Evolutionary conservation across 1,284 basidiomycete genomes (phyloP).

Genomic region (Boletus holoroseus): DNA sequence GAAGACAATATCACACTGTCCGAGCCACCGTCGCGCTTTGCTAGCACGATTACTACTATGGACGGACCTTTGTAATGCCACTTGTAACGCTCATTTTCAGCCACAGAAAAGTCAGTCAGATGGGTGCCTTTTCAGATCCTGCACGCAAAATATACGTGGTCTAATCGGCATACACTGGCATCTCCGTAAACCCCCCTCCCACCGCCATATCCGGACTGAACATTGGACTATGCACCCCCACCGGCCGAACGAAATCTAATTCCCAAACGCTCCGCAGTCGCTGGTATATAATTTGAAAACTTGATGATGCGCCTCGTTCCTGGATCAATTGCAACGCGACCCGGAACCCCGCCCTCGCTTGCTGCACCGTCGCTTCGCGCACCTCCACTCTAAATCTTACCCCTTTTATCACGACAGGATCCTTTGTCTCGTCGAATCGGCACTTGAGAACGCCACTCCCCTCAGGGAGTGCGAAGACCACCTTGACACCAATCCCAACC

Average conservation of each 20-base stretch:
- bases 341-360: slow-evolving; percentile 44
- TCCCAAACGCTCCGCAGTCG: slow-evolving; percentile 70
- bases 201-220: slow-evolving; percentile 21
- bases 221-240: slow-evolving; percentile 19
- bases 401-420: slow-evolving; percentile 53
- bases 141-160: slow-evolving; percentile 2
- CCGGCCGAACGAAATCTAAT: slow-evolving; percentile 38
- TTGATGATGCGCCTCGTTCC: slow-evolving; percentile 80
- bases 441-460: slow-evolving; percentile 65
- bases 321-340: slow-evolving; percentile 67
- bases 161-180: slow-evolving; percentile 27
- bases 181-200: slow-evolving; percentile 22
- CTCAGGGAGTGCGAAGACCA: slow-evolving; percentile 62
- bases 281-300: slow-evolving; percentile 71
- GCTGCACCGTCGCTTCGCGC: slow-evolving; percentile 42
- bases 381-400: slow-evolving; percentile 78
- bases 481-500: slow-evolving; percentile 63
- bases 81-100: neutral
- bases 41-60: slow-evolving; percentile 43
- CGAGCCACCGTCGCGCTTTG: slow-evolving; percentile 35
- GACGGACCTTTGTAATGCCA: slow-evolving; percentile 31
- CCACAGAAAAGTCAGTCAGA: slow-evolving; percentile 9
- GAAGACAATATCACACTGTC: slow-evolving; percentile 28
- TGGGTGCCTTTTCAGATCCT: slow-evolving; percentile 15
- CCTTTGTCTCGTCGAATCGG: slow-evolving; percentile 52